A percentile compares a stretch with the other conserved stretches of the same genome.
Conservation (phyloP, 1,139 yeast species). For the Saccharomyces pastorianus region DNA sequence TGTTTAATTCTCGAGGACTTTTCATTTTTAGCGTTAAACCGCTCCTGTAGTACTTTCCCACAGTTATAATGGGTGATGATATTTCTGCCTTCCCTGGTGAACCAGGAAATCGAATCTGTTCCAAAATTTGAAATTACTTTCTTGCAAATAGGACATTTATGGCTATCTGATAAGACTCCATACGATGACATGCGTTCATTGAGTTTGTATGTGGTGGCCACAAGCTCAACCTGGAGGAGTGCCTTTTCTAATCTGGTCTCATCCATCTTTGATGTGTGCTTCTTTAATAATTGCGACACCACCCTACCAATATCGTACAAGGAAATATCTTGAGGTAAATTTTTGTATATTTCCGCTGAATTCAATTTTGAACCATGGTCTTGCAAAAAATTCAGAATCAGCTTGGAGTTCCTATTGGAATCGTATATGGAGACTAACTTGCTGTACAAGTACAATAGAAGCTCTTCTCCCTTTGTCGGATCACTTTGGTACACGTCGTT, state of each 20-base stretch:
- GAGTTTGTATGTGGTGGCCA: conserved; percentile 14
- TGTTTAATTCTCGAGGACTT: not conserved
- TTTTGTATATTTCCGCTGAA: conserved; percentile 11
- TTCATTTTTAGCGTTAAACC: not conserved
- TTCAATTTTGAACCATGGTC: conserved; percentile 22
- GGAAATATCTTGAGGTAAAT: conserved; percentile 17
- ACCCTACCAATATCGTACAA: conserved; percentile 14
- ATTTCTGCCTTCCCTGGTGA: conserved; percentile 11
- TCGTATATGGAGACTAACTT: conserved; percentile 12
- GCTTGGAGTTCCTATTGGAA: conserved; percentile 1
- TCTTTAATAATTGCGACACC: conserved; percentile 14
- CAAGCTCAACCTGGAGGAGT: conserved; percentile 23
- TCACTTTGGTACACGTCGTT: conserved; percentile 41
- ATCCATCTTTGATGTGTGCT: conserved; percentile 13
- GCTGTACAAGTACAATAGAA: conserved; percentile 29
- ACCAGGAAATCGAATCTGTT: conserved; percentile 21
- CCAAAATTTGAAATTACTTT: conserved; percentile 14
- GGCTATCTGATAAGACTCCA: conserved; percentile 16
- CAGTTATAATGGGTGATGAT: conserved; percentile 1
- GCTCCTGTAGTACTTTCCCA: not conserved
- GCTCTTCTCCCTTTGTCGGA: conserved; percentile 34
- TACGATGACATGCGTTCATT: conserved; percentile 15
- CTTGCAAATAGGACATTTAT: conserved; percentile 24
- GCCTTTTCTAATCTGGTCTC: conserved; percentile 15
- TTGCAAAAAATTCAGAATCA: conserved; percentile 12